Conservation (phyloP, 2,329 filamentous ascomycete species). For the Aspergillus melleus region DNA sequence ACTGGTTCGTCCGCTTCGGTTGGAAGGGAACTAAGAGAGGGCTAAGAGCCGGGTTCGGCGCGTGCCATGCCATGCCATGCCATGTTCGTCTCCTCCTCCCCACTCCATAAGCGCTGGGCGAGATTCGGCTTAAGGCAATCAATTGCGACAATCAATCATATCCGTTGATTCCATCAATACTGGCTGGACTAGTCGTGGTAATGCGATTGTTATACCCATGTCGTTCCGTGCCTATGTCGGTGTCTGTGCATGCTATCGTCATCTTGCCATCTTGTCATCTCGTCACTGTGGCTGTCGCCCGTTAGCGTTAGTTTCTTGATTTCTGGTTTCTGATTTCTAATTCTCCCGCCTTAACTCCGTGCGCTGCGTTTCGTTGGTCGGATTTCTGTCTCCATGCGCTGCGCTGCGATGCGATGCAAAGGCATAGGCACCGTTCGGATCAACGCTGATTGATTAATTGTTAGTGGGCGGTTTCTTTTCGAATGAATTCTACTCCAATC, state of each 20-base stretch:
- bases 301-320: background rate
- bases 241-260: background rate
- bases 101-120: background rate
- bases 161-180: background rate
- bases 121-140: background rate
- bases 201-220: background rate
- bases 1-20: too few species aligned
- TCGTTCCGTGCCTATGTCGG: background rate
- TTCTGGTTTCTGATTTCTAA: background rate
- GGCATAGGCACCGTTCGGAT: background rate
- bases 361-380: background rate
- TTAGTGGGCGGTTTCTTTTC: background rate
- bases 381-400: background rate
- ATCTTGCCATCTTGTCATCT: background rate
- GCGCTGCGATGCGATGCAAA: background rate
- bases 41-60: too few species aligned
- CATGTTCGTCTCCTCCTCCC: too few species aligned
- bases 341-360: background rate
- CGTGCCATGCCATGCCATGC: background rate
- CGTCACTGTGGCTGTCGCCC: background rate
- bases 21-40: background rate
- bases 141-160: background rate
- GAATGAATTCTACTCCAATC: background rate
- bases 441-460: background rate
- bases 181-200: background rate